Percentiles rank a stretch among this genome's conserved stretches.
Conservation (phyloP, 2,329 filamentous ascomycete genomes). For the Trichothecium roseum region DNA sequence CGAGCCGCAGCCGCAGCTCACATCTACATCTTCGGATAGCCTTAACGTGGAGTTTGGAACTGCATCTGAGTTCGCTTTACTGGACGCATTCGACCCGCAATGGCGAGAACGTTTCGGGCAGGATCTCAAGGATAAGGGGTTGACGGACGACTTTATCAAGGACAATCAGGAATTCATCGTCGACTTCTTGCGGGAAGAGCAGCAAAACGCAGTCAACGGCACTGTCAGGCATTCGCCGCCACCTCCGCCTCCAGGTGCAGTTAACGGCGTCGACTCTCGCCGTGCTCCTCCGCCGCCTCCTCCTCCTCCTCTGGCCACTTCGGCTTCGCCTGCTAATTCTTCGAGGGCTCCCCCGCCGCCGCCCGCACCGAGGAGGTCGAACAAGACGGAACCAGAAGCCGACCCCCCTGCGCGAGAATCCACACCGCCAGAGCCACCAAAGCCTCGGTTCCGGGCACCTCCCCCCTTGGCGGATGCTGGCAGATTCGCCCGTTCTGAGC, state of each 20-base stretch:
- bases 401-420: slow-evolving; percentile 45
- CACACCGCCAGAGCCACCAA: slow-evolving; percentile 50
- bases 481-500: slow-evolving; percentile 58
- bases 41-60: slow-evolving; percentile 28
- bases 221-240: slow-evolving; percentile 9
- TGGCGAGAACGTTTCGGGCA: slow-evolving; percentile 59
- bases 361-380: slow-evolving; percentile 46
- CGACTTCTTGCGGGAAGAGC: slow-evolving; percentile 50
- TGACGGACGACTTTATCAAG: slow-evolving; percentile 56
- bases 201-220: slow-evolving; percentile 22
- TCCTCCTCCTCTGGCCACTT: slow-evolving; percentile 16
- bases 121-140: slow-evolving; percentile 50
- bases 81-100: slow-evolving; percentile 54
- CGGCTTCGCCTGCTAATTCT: slow-evolving; percentile 16
- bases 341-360: slow-evolving; percentile 18
- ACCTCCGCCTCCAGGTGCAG: slow-evolving; percentile 11
- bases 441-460: slow-evolving; percentile 69
- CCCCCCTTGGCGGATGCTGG: slow-evolving; percentile 85
- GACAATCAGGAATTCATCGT: slow-evolving; percentile 61
- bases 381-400: slow-evolving; percentile 33
- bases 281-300: slow-evolving; percentile 23
- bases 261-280: slow-evolving; percentile 20
- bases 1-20: slow-evolving; percentile 21
- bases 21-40: slow-evolving; percentile 32
- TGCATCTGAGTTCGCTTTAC: slow-evolving; percentile 47